phyloP scores from a whole-genome alignment of 371 early-diverging fungal genomes.

The Mortierella sp. region DNA sequence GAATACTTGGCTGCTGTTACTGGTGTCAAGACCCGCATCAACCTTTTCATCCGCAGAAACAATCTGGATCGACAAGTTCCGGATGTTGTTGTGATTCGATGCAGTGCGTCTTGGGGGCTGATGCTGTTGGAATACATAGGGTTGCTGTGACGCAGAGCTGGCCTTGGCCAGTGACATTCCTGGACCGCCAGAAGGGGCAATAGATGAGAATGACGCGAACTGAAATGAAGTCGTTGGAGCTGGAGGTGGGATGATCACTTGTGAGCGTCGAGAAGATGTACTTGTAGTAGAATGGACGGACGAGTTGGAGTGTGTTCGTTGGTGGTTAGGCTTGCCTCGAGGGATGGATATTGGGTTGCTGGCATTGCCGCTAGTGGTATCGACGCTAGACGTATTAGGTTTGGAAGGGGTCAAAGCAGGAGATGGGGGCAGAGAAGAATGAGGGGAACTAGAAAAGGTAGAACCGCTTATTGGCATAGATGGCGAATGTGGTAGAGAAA shows the following conservation, averaged over 20 bases:
- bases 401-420: slow-evolving; percentile 10
- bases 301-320: slow-evolving; percentile 38
- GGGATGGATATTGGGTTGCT: slow-evolving; percentile 41
- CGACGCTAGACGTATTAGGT: background rate
- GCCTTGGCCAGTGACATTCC: background rate
- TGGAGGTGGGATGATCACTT: slow-evolving; percentile 49
- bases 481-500: slow-evolving; percentile 9
- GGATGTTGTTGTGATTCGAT: slow-evolving; percentile 20
- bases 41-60: background rate
- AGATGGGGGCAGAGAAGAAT: slow-evolving; percentile 13
- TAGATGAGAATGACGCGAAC: slow-evolving; percentile 47
- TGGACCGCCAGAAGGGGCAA: slow-evolving; percentile 1
- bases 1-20: slow-evolving; percentile 8
- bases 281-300: slow-evolving; percentile 33
- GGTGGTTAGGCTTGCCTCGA: slow-evolving; percentile 24
- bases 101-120: background rate
- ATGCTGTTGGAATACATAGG: background rate
- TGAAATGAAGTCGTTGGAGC: slow-evolving; percentile 23
- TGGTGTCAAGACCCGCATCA: slow-evolving; percentile 6
- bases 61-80: slow-evolving; percentile 44
- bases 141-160: background rate
- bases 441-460: slow-evolving; percentile 14
- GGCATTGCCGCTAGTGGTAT: slow-evolving; percentile 4
- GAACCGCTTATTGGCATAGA: slow-evolving; percentile 3
- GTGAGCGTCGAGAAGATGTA: slow-evolving; percentile 28